Conservation (phyloP, 345 rosid species). For the Dimocarpus longan region DNA sequence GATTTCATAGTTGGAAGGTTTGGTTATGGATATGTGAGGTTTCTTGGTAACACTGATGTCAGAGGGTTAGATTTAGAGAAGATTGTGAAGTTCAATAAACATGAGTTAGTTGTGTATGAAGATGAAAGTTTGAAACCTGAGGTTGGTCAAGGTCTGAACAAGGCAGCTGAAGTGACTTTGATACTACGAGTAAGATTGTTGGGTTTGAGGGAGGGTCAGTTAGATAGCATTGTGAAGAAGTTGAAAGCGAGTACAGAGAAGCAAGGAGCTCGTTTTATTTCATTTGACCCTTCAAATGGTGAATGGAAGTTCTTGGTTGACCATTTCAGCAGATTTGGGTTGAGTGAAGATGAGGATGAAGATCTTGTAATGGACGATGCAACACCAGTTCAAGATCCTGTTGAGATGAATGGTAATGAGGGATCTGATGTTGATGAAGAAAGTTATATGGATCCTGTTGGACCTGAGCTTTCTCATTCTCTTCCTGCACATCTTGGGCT, state of each 20-base stretch:
- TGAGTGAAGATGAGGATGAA: conserved; percentile 93
- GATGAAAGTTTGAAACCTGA: conserved; percentile 76
- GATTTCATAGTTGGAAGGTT: conserved; percentile 75
- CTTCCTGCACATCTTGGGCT: conserved; percentile 95
- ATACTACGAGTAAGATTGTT: conserved; percentile 33
- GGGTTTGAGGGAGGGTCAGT: conserved; percentile 29
- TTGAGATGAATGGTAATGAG: conserved; percentile 46
- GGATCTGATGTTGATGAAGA: conserved; percentile 49
- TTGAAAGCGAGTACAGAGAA: conserved; percentile 52
- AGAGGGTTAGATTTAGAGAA: conserved; percentile 65
- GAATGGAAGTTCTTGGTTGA: conserved; percentile 81
- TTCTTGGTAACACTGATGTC: conserved; percentile 78
- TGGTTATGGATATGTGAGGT: conserved; percentile 75
- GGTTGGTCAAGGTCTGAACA: conserved; percentile 83
- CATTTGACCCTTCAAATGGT: conserved; percentile 56
- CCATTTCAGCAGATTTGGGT: conserved; percentile 95
- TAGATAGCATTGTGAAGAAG: conserved; percentile 43
- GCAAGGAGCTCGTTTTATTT: conserved; percentile 80
- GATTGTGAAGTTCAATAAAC: conserved; percentile 69
- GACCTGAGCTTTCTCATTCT: conserved; percentile 84
- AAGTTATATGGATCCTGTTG: conserved; percentile 41
- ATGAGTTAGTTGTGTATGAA: conserved; percentile 76
- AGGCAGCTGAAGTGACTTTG: conserved; percentile 87
- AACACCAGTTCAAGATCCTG: conserved; percentile 40
- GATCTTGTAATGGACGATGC: conserved; percentile 75